Evolutionary conservation across 371 early-diverging fungal genomes (phyloP).

Genomic region (Actinomortierella ambigua): DNA sequence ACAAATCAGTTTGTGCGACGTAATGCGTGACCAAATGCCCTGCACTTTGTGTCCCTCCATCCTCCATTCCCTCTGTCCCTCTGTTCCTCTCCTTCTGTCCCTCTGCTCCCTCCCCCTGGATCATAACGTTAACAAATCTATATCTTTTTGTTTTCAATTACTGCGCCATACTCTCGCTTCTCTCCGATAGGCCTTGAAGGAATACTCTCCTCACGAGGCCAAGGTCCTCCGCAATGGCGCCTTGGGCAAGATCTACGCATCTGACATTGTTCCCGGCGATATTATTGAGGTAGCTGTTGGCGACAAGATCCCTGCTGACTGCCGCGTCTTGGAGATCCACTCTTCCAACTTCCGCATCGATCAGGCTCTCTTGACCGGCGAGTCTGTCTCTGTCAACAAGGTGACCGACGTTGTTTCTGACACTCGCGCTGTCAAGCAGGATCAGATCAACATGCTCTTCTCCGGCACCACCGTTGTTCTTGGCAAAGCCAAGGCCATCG

Average conservation of each 20-base stretch:
- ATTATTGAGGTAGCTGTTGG: slow-evolving; percentile 90
- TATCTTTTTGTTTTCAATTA: background rate
- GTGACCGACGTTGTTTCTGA: slow-evolving; percentile 66
- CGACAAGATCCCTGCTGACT: slow-evolving; percentile 96
- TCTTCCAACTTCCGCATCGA: slow-evolving; percentile 90
- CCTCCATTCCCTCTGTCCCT: background rate
- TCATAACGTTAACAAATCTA: background rate
- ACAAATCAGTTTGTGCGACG: no score
- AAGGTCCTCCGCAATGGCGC: slow-evolving; percentile 85
- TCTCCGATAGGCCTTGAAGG: slow-evolving; percentile 76
- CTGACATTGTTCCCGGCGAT: slow-evolving; percentile 96
- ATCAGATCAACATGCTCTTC: slow-evolving; percentile 94
- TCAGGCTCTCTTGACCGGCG: slow-evolving; percentile 97
- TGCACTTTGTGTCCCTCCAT: background rate
- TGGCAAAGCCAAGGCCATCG: slow-evolving; percentile 90
- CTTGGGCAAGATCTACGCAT: slow-evolving; percentile 69
- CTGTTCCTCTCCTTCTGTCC: no score
- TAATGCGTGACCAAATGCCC: no score
- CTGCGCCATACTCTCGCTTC: background rate
- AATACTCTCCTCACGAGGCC: slow-evolving; percentile 96
- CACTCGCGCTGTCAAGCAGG: slow-evolving; percentile 88
- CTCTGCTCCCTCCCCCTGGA: background rate
- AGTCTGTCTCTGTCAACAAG: slow-evolving; percentile 93
- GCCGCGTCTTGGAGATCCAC: slow-evolving; percentile 77
- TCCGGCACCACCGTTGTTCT: slow-evolving; percentile 95